Percentiles rank a stretch among this genome's conserved stretches.
Conservation (phyloP, 1,284 basidiomycete genomes). For the Veloboletus limbatus region DNA sequence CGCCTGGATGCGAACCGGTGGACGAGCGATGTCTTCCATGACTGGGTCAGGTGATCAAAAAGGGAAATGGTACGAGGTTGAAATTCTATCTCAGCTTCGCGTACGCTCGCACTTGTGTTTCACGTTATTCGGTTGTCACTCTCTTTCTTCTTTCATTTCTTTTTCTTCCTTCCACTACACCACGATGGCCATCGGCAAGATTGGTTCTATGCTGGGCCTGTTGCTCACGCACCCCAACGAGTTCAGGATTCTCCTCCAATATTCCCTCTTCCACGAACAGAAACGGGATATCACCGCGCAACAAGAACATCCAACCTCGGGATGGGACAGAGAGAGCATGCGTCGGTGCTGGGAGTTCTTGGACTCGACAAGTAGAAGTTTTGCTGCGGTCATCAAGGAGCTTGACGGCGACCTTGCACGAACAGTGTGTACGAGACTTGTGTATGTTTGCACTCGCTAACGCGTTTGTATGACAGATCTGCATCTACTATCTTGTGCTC, state of each 20-base stretch:
- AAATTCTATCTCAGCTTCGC: background rate
- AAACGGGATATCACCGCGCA: conserved; percentile 77
- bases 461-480: conserved; percentile 67
- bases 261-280: conserved; percentile 74
- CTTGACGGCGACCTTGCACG: conserved; percentile 93
- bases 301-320: conserved; percentile 69
- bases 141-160: too few relatives aligned
- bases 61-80: conserved; percentile 18
- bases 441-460: background rate
- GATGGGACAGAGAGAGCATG: conserved; percentile 86
- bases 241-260: conserved; percentile 76
- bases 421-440: conserved; percentile 80
- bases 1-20: conserved; percentile 47
- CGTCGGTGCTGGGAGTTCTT: conserved; percentile 88
- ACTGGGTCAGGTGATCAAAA: conserved; percentile 16
- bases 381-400: conserved; percentile 94
- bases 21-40: conserved; percentile 47
- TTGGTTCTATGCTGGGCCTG: conserved; percentile 50
- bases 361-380: conserved; percentile 87
- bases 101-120: too few relatives aligned
- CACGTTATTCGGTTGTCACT: too few relatives aligned
- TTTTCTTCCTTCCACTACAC: background rate
- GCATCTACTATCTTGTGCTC: conserved; percentile 93
- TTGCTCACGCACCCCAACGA: conserved; percentile 75
- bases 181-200: conserved; percentile 24